Evolutionary conservation across 495 filamentous ascomycete genomes (phyloP).

Genomic region (Hypomontagnella monticulosa): DNA sequence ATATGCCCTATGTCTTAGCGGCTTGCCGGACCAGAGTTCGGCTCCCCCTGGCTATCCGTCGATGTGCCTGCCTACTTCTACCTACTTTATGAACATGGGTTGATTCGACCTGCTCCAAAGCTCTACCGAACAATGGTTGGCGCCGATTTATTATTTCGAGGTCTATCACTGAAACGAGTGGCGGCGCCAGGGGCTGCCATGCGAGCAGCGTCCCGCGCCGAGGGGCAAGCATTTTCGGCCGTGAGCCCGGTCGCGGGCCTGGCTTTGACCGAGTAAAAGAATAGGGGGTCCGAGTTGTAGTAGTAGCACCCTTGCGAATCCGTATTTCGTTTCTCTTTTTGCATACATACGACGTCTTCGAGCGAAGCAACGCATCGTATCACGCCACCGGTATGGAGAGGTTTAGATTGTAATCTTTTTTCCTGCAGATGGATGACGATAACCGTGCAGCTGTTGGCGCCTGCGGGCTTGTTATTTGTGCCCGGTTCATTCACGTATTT

Average conservation of each 20-base stretch:
- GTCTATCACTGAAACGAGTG: slow-evolving; percentile 38
- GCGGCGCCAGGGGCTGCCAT: slow-evolving; percentile 36
- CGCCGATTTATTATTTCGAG: slow-evolving; percentile 12
- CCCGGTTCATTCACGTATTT: slow-evolving; percentile 42
- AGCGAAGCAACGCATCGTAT: slow-evolving; percentile 18
- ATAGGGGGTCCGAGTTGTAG: slow-evolving; percentile 23
- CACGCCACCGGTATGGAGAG: slow-evolving; percentile 31
- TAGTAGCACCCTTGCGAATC: slow-evolving; percentile 6
- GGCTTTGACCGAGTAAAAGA: slow-evolving; percentile 13
- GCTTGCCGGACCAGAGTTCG: slow-evolving; percentile 26
- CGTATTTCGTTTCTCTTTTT: slow-evolving; percentile 5
- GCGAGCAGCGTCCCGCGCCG: slow-evolving; percentile 40
- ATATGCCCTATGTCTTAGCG: slow-evolving; percentile 11
- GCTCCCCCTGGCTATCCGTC: slow-evolving; percentile 10
- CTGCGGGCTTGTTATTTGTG: slow-evolving; percentile 24
- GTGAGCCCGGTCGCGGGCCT: slow-evolving; percentile 34
- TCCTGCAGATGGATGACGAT: slow-evolving; percentile 41
- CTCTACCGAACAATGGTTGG: slow-evolving; percentile 20
- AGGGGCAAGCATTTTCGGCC: slow-evolving; percentile 36
- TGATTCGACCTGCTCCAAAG: slow-evolving; percentile 20
- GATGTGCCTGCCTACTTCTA: not conserved
- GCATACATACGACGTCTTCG: slow-evolving; percentile 9
- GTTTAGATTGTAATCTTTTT: slow-evolving; percentile 15
- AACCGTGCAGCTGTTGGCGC: slow-evolving; percentile 41
- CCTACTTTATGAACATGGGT: not conserved